phyloP scores from a whole-genome alignment of 805 yeast species.

The Candida tibetensis region DNA sequence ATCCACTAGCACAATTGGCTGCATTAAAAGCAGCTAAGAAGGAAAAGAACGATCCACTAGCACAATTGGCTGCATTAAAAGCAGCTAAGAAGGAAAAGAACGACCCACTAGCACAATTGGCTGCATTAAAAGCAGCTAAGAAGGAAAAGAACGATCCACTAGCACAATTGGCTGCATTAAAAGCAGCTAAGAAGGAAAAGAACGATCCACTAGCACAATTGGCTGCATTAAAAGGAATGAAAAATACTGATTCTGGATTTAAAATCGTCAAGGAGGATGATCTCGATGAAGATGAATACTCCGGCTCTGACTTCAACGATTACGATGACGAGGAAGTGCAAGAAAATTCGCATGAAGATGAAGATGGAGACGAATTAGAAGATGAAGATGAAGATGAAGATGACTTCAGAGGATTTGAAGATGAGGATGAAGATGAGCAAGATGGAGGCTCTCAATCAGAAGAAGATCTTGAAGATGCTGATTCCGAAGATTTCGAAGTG shows the following conservation, averaged over 20 bases:
- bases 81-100: slow-evolving; percentile 8
- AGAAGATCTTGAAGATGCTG: slow-evolving; percentile 14
- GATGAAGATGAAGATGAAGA: slow-evolving; percentile 6
- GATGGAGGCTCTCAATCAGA: slow-evolving; percentile 10
- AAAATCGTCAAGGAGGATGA: slow-evolving; percentile 32
- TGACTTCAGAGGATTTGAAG: slow-evolving; percentile 6
- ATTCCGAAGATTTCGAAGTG: slow-evolving; percentile 14
- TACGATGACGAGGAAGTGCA: slow-evolving; percentile 7
- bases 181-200: slow-evolving; percentile 2
- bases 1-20: slow-evolving; percentile 23
- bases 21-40: slow-evolving; percentile 13
- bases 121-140: slow-evolving; percentile 12
- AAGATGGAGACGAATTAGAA: slow-evolving; percentile 5
- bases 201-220: slow-evolving; percentile 25
- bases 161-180: slow-evolving; percentile 9
- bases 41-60: slow-evolving; percentile 21
- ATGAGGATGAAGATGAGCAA: not conserved
- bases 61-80: slow-evolving; percentile 18
- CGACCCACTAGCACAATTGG: slow-evolving; percentile 15
- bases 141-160: slow-evolving; percentile 9
- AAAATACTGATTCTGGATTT: slow-evolving; percentile 10
- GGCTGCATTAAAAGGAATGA: slow-evolving; percentile 13
- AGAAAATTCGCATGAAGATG: slow-evolving; percentile 22
- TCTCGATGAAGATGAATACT: slow-evolving; percentile 11
- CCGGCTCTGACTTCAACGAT: slow-evolving; percentile 32